Base-by-base conservation (phyloP, 1,284 basidiomycete species). In the Meripilus lineatus region DNA sequence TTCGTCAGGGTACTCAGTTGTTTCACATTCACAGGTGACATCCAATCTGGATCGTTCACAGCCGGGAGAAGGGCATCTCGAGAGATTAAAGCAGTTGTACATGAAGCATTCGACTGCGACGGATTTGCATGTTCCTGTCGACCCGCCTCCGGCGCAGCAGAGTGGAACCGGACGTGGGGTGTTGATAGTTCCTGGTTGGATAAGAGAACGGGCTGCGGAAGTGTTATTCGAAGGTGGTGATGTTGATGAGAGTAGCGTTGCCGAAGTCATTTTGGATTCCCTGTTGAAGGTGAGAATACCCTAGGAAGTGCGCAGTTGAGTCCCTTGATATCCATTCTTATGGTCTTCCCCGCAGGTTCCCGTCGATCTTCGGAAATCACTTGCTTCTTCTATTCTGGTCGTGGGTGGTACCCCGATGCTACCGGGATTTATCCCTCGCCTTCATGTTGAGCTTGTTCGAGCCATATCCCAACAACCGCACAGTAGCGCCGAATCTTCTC, bases 181-280 rank as follows among this genome's bases (percentile, higher is more conserved):
- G 0, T 65, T 98, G 28, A 71, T 87, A 34, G 80, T 99, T 32
- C 95, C 95, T 0, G 94, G 94, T 0, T 99, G 96, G 95, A 74
- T 98, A 20, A 70, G 95, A 28, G 93, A 97, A 60, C 75, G 93
- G 6, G 89, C 89, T 0, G 84, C 90, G 3, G 95, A 99, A 59
- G 75, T 94, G 3, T 69, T 98, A 1, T 97, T 97, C 52, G 90
- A 92, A 57, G 81, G 83, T 2, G 88, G 88, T n/a, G 89, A 93
- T 51, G 79, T 87, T 21, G 93, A 92, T 55, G 88, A 89, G 63
- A 75, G 74, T 50, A 90, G 85, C 44, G 68, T 95, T 2, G 82
- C 88, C 0, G 90, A 93, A 55, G 74, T 87, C 20, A 72, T 97
- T 3, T 68, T 96, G 1, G 81, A 88, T 46, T 73, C 81, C 1